Conservation (phyloP, 805 yeast genomes). For the Kluyveromyces dobzhanskii region DNA sequence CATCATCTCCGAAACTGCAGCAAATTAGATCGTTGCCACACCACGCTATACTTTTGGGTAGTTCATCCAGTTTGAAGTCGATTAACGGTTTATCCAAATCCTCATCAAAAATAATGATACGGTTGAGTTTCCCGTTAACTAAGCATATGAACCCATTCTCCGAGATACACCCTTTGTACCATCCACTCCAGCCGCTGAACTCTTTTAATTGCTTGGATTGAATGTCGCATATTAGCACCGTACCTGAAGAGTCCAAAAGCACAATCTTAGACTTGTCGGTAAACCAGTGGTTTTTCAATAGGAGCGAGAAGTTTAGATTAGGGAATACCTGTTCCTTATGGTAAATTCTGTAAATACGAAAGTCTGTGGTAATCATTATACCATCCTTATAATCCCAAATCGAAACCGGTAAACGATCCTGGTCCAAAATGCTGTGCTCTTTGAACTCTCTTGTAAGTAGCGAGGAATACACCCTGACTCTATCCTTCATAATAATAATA, state of each 20-base stretch:
- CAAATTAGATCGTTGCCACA: slow-evolving; percentile 80
- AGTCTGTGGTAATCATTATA: slow-evolving; percentile 15
- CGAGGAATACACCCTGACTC: background rate
- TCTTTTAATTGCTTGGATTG: slow-evolving; percentile 4
- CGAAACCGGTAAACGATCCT: background rate
- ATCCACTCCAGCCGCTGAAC: slow-evolving; percentile 13
- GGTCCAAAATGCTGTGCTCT: background rate
- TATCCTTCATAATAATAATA: background rate
- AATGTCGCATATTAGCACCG: slow-evolving; percentile 13
- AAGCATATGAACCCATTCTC: slow-evolving; percentile 38
- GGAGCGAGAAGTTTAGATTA: slow-evolving; percentile 12
- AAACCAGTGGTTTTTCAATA: slow-evolving; percentile 26
- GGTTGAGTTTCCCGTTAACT: slow-evolving; percentile 33
- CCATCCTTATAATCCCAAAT: slow-evolving; percentile 27
- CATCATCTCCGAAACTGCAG: slow-evolving; percentile 40
- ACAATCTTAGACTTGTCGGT: slow-evolving; percentile 13
- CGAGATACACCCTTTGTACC: slow-evolving; percentile 25
- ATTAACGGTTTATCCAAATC: slow-evolving; percentile 16
- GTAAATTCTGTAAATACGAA: slow-evolving; percentile 11
- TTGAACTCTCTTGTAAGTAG: background rate
- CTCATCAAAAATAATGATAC: slow-evolving; percentile 41
- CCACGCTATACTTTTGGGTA: slow-evolving; percentile 57
- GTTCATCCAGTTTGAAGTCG: slow-evolving; percentile 19
- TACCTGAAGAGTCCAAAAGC: slow-evolving; percentile 18
- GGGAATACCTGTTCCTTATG: slow-evolving; percentile 5